Evolutionary conservation across 805 yeast species (phyloP), one percentile per base, ranked within the genome.

Genomic region (Ogataea paraovalis): DNA sequence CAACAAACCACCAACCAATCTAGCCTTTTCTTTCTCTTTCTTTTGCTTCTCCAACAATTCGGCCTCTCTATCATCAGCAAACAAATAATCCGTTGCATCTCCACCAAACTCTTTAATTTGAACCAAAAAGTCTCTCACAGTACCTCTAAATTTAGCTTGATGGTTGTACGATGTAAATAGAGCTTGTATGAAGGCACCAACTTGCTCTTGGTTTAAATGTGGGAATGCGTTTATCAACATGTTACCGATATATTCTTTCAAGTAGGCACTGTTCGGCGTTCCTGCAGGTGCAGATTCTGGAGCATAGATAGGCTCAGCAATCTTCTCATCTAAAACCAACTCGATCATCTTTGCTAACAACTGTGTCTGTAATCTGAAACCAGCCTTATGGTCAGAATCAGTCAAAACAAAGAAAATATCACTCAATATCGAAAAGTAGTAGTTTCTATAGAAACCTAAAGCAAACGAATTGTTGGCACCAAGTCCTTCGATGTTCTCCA

Each of bases 51-150:
- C 96, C 52, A 74, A 67, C 50, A 80, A 66, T 65, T 88, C 96
- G 43, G 73, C 73, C 66, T 89, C 96, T 63, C 83, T 86, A 63
- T 92, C 99, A 62, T 94, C 98, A 10, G 95, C 96, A 69, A 84
- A 92, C 65, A 92, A 74, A 65, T 94, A 94, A 65, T 91, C 97
- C 20, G 96, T 89, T 47, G 96, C 83, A 65, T 88, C 96, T 27
- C 98, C 98, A 50, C 98, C 99, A 62, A 79, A 81, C 69, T 92
- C 96, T 70, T 90, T 91, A 67, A 92, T 87, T 72, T 94, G 98
- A 39, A 94, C 95, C 65, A 94, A 77, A 79, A 94, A 94, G 70
- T 94, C 99, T 69, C 98, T 84, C 58, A 94, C 74, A 10, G 86
- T 84, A 44, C 88, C 88, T 68, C 82, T 83, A 73, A 94, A 94